phyloP scores from a whole-genome alignment of 768 basidiomycete genomes.

The Amanita subjunquillea region DNA sequence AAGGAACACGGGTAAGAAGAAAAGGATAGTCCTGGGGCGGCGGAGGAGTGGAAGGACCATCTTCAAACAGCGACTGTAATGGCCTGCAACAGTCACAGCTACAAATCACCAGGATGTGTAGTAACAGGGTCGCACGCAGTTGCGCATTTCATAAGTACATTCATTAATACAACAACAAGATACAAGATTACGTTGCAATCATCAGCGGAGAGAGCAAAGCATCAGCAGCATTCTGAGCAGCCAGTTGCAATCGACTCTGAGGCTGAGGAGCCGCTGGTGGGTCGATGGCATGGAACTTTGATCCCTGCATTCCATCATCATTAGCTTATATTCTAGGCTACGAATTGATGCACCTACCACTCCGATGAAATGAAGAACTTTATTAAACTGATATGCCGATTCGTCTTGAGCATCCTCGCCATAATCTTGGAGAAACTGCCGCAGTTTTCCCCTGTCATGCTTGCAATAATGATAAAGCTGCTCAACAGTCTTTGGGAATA shows the following conservation, averaged over 20 bases:
- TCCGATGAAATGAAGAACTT: not conserved
- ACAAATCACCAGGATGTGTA: not conserved
- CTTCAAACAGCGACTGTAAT: not conserved
- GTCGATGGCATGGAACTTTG: not conserved
- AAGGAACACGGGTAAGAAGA: slow-evolving; percentile 24
- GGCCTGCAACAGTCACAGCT: slow-evolving; percentile 1
- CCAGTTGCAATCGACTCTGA: not conserved
- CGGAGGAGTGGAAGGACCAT: slow-evolving; percentile 15
- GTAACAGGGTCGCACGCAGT: not conserved
- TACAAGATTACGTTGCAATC: too few relatives aligned
- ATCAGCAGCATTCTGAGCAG: not conserved
- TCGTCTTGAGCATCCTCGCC: not conserved
- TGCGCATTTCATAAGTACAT: too few relatives aligned
- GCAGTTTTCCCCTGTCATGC: not conserved
- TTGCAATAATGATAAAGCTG: not conserved
- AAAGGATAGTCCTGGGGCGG: slow-evolving; percentile 18
- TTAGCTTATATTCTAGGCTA: not conserved
- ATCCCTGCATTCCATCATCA: not conserved
- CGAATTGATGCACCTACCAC: not conserved
- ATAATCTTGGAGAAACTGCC: not conserved
- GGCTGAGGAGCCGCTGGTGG: not conserved
- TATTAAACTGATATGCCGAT: not conserved
- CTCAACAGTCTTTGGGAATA: not conserved
- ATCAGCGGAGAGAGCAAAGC: not conserved
- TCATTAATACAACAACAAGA: too few relatives aligned